These are phyloP conservation scores for Aquanectria penicillioides DNA, from an alignment of 2,329 filamentous ascomycete genomes.

Conservation along the genomic window DNA sequence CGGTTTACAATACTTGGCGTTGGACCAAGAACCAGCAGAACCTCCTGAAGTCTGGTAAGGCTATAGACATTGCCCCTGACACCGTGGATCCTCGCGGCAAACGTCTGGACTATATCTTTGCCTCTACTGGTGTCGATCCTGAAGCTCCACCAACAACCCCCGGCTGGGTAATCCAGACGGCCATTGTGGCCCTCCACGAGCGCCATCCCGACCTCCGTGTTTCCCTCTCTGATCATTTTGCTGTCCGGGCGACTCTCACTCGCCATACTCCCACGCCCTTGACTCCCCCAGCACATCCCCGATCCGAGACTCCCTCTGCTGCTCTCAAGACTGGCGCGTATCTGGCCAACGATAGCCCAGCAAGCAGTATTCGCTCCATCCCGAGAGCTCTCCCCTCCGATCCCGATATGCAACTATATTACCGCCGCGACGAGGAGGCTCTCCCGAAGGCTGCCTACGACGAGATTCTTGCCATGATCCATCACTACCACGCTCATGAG, in stretches of 20 bases:
- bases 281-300: slow-evolving; percentile 22
- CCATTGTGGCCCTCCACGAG: slow-evolving; percentile 81
- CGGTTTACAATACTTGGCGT: slow-evolving; percentile 89
- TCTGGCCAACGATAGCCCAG: slow-evolving; percentile 34
- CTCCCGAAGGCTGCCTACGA: slow-evolving; percentile 31
- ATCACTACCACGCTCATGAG: slow-evolving; percentile 77
- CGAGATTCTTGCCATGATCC: slow-evolving; percentile 76
- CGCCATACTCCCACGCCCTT: slow-evolving; percentile 51
- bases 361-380: slow-evolving; percentile 36
- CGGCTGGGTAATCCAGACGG: slow-evolving; percentile 76
- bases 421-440: slow-evolving; percentile 32
- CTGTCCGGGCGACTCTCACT: slow-evolving; percentile 81
- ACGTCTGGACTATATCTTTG: slow-evolving; percentile 94
- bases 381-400: slow-evolving; percentile 34
- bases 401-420: slow-evolving; percentile 47
- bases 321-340: slow-evolving; percentile 41
- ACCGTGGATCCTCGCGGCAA: slow-evolving; percentile 80
- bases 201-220: slow-evolving; percentile 84
- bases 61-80: slow-evolving; percentile 68
- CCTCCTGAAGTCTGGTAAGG: slow-evolving; percentile 68
- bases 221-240: slow-evolving; percentile 95
- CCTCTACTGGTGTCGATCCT: slow-evolving; percentile 61
- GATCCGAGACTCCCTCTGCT: slow-evolving; percentile 34
- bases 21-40: slow-evolving; percentile 81
- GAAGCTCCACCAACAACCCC: slow-evolving; percentile 44